phyloP scores from a whole-genome alignment of 164 flowering plant species.

The Aristolochia fimbriata region DNA sequence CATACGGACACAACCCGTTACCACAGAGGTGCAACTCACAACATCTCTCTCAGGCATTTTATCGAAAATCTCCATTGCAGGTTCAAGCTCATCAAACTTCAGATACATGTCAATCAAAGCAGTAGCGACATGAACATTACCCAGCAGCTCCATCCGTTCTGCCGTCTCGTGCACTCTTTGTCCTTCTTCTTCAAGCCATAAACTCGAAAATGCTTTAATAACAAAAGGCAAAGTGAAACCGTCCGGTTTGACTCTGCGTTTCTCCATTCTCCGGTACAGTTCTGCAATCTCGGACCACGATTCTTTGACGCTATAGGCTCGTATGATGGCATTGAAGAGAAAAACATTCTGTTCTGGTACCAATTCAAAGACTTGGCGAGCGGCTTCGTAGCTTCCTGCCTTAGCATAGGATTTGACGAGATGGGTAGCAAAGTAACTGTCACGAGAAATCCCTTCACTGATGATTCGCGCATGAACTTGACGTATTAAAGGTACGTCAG shows the following conservation, averaged over 20 bases:
- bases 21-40: conserved; percentile 26
- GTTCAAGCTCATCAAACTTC: conserved; percentile 10
- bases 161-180: conserved; percentile 13
- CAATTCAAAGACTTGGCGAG: conserved; percentile 13
- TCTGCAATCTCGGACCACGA: conserved; percentile 14
- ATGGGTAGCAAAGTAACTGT: conserved; percentile 22
- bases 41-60: conserved; percentile 23
- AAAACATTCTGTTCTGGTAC: conserved; percentile 13
- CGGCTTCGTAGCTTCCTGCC: conserved; percentile 6
- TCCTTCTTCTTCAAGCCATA: conserved; percentile 13
- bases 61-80: conserved; percentile 18
- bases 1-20: conserved; percentile 14
- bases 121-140: conserved; percentile 17
- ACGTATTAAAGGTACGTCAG: conserved; percentile 3
- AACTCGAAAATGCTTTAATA: conserved; percentile 16
- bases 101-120: conserved; percentile 19
- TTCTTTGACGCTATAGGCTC: conserved; percentile 12
- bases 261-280: conserved; percentile 17
- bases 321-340: conserved; percentile 20
- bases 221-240: conserved; percentile 26
- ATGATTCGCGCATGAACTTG: conserved; percentile 20
- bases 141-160: conserved; percentile 7
- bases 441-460: conserved; percentile 7
- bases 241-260: conserved; percentile 15
- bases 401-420: conserved; percentile 28